Percentiles rank a stretch among this genome's conserved stretches.
Evolutionary conservation across 1,139 yeast genomes (phyloP).

Genomic region (Yueomyces sp.): DNA sequence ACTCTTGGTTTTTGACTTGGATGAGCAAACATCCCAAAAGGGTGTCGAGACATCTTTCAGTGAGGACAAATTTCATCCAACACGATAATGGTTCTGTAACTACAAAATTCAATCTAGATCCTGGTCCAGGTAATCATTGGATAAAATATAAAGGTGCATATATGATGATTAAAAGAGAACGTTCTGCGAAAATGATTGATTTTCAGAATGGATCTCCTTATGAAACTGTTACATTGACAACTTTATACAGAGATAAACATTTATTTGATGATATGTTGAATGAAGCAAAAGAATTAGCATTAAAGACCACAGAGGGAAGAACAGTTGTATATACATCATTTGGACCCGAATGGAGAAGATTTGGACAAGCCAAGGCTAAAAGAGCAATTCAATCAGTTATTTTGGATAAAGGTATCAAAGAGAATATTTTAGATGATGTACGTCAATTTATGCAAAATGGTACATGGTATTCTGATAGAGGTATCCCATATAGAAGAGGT

Average conservation of each 20-base stretch:
- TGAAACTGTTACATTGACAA: constrained; percentile 87
- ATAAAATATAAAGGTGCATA: constrained; percentile 77
- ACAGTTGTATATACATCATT: constrained; percentile 88
- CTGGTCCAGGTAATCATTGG: constrained; percentile 94
- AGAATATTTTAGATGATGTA: constrained; percentile 56
- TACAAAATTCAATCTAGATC: constrained; percentile 85
- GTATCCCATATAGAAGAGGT: constrained; percentile 95
- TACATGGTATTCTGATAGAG: constrained; percentile 87
- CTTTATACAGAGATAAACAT: constrained; percentile 68
- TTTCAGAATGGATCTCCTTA: constrained; percentile 88
- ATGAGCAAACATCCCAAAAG: constrained; percentile 74
- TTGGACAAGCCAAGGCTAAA: constrained; percentile 90
- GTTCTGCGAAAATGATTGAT: constrained; percentile 82
- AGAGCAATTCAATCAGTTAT: constrained; percentile 78
- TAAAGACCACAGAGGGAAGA: constrained; percentile 79
- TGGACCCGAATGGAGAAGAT: constrained; percentile 99
- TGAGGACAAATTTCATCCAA: constrained; percentile 75
- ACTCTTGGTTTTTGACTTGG: constrained; percentile 93
- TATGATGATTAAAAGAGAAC: constrained; percentile 77
- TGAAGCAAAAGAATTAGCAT: constrained; percentile 79
- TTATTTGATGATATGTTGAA: constrained; percentile 59
- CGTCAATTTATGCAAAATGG: constrained; percentile 69
- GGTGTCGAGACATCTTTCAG: constrained; percentile 73
- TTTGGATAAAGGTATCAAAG: constrained; percentile 63
- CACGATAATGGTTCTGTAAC: constrained; percentile 89